Evolutionary conservation across 2,329 filamentous ascomycete species (phyloP).

Genomic region (Graphilbum sp.): DNA sequence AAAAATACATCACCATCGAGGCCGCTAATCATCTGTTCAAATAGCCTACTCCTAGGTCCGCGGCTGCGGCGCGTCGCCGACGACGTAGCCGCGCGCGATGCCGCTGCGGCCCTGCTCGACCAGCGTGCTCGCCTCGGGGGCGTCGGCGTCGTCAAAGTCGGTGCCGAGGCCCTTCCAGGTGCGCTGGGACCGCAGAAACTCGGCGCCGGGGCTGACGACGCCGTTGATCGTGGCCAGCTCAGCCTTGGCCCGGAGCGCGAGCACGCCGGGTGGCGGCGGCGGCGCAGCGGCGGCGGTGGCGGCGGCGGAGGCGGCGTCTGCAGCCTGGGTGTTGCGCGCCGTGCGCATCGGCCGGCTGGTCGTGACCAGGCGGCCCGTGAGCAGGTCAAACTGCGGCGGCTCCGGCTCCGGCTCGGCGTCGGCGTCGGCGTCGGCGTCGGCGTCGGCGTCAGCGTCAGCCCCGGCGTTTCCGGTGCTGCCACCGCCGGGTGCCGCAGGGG

Average conservation of each 20-base stretch:
- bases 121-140: constrained; percentile 32
- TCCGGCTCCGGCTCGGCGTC: constrained; percentile 49
- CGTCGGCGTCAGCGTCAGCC: constrained; percentile 2
- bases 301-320: constrained; percentile 8
- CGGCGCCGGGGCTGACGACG: constrained; percentile 77
- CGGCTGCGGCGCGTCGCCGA: constrained; percentile 33
- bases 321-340: constrained; percentile 16
- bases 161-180: constrained; percentile 88
- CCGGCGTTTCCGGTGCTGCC: constrained; percentile 10
- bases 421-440: constrained; percentile 11
- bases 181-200: constrained; percentile 64
- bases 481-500: constrained; percentile 7
- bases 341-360: constrained; percentile 58
- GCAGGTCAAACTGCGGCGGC: constrained; percentile 80
- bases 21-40: too few species aligned
- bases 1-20: too few species aligned
- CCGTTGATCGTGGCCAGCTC: constrained; percentile 72
- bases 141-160: constrained; percentile 48
- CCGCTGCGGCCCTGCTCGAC: constrained; percentile 80
- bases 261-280: constrained; percentile 24
- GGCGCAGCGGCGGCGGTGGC: constrained; percentile 7
- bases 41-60: too few species aligned
- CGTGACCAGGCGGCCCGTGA: constrained; percentile 70
- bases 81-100: constrained; percentile 74
- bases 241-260: constrained; percentile 40